A percentile compares a stretch with the other conserved stretches of the same genome.
phyloP scores from a whole-genome alignment of 2,329 filamentous ascomycete species.

The Xylaria sp. region DNA sequence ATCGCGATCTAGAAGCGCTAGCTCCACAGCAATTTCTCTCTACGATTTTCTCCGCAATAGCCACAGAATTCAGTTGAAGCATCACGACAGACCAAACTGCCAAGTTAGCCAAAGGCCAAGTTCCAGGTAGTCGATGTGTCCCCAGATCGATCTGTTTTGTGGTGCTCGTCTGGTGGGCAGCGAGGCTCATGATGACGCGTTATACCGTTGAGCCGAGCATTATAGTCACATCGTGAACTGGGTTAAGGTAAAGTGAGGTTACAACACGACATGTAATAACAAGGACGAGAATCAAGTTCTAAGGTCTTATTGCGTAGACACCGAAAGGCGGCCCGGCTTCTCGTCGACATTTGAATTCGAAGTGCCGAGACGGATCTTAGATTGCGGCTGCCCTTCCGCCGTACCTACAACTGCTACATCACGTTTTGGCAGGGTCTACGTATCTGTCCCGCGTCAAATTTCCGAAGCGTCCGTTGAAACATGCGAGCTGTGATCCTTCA shows the following conservation, averaged over 20 bases:
- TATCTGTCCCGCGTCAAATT: slow-evolving; percentile 13
- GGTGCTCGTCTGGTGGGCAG: neutral
- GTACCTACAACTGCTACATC: too few species aligned
- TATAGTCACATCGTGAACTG: too few species aligned
- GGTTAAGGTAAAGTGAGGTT: neutral
- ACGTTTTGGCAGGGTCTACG: neutral
- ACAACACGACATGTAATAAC: neutral
- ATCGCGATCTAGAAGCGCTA: slow-evolving; percentile 11
- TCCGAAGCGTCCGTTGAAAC: slow-evolving; percentile 16
- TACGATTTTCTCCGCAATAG: slow-evolving; percentile 13
- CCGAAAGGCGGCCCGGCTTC: too few species aligned
- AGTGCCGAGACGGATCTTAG: too few species aligned
- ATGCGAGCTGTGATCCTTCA: slow-evolving; percentile 8
- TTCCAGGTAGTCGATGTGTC: too few species aligned
- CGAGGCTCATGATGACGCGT: neutral
- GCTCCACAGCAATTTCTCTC: slow-evolving; percentile 23
- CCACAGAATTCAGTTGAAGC: slow-evolving; percentile 1
- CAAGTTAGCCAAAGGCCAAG: too few species aligned
- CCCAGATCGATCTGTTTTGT: too few species aligned
- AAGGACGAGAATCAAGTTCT: too few species aligned
- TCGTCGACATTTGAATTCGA: too few species aligned
- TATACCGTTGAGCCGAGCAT: neutral
- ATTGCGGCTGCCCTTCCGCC: neutral
- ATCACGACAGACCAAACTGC: too few species aligned
- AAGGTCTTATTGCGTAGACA: too few species aligned